phyloP scores from a whole-genome alignment of 495 filamentous ascomycete species.

The Neurospora discreta region DNA sequence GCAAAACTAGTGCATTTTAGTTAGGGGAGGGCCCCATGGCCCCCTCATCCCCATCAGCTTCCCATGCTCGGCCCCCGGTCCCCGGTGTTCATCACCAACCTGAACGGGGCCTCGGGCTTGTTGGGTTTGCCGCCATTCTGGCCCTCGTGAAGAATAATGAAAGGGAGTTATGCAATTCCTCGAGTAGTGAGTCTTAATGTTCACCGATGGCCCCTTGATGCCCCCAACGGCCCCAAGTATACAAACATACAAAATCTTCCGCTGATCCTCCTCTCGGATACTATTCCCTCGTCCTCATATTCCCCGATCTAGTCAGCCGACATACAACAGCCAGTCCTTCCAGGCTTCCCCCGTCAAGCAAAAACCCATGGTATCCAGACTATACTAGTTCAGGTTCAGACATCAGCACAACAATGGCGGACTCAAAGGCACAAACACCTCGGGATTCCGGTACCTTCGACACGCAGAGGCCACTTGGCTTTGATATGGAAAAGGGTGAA shows the following conservation, averaged over 20 bases:
- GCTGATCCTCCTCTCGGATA: background rate
- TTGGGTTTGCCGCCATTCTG: background rate
- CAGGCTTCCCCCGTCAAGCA: background rate
- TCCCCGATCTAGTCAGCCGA: background rate
- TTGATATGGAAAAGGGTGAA: slow-evolving; percentile 17
- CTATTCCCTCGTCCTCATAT: background rate
- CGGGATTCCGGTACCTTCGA: slow-evolving; percentile 1
- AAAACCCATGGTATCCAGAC: background rate
- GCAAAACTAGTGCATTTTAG: background rate
- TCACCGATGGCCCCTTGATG: background rate
- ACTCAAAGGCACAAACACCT: slow-evolving; percentile 1
- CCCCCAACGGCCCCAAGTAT: background rate
- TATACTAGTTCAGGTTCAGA: background rate
- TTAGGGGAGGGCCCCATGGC: background rate
- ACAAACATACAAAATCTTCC: background rate
- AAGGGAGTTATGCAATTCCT: background rate
- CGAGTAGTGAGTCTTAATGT: background rate
- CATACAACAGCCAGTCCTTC: background rate
- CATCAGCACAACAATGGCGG: slow-evolving; percentile 9
- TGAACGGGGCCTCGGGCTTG: background rate
- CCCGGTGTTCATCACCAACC: background rate
- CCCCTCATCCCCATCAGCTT: background rate
- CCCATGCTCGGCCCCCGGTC: background rate
- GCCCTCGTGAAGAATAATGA: background rate
- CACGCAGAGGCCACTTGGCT: background rate